These are phyloP conservation scores for Petrea volubilis DNA, from an alignment of 257 asterid species.

Conservation along the genomic window DNA sequence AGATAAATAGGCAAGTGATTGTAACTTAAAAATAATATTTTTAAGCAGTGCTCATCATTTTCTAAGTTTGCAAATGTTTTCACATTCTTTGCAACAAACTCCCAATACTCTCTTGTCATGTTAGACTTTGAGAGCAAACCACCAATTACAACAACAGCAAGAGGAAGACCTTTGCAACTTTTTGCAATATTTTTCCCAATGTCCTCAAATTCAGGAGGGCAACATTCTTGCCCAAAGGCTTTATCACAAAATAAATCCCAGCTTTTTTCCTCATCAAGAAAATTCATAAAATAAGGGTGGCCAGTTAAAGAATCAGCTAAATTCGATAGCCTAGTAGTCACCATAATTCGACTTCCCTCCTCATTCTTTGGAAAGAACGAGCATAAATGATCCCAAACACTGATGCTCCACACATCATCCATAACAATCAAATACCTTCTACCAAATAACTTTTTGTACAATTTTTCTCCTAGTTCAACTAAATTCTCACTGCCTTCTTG, in stretches of 20 bases:
- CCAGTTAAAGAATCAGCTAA: slow-evolving; percentile 16
- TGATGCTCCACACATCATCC: not conserved
- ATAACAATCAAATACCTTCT: not conserved
- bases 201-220: slow-evolving; percentile 23
- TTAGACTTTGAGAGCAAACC: not conserved
- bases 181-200: not conserved
- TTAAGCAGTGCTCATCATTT: not conserved
- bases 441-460: not conserved
- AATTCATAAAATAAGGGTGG: slow-evolving; percentile 15
- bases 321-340: slow-evolving; percentile 17
- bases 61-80: not conserved
- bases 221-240: not conserved
- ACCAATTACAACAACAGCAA: not conserved
- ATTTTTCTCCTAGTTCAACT: not conserved
- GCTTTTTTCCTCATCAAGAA: slow-evolving; percentile 24
- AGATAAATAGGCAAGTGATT: not conserved
- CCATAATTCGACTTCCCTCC: slow-evolving; percentile 6
- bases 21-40: not conserved
- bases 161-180: not conserved
- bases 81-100: not conserved
- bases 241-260: slow-evolving; percentile 24
- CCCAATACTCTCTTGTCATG: not conserved
- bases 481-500: not conserved
- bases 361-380: not conserved
- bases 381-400: not conserved